Percentiles rank a stretch among this genome's conserved stretches.
Evolutionary conservation across 108 stramenopile species (phyloP).

Genomic region (Seminavis robusta): DNA sequence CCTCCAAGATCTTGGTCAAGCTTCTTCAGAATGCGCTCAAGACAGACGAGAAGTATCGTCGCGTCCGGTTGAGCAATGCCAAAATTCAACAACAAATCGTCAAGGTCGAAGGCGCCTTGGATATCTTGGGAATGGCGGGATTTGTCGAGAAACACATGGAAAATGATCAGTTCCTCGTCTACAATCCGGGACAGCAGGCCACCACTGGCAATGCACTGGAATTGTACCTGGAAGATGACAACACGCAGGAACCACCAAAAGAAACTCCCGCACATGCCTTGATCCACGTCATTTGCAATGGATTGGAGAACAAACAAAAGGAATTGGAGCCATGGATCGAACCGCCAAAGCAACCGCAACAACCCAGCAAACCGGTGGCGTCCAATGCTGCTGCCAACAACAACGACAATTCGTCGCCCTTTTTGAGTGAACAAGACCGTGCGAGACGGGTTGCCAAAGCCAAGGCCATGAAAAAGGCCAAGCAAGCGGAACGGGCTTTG

Average conservation of each 20-base stretch:
- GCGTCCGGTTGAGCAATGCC: neutral
- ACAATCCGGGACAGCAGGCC: too few relatives aligned
- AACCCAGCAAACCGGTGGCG: too few relatives aligned
- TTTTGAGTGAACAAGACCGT: neutral
- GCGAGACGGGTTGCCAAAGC: neutral
- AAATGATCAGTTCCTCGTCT: neutral
- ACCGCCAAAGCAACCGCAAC: too few relatives aligned
- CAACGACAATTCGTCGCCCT: neutral
- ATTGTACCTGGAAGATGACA: too few relatives aligned
- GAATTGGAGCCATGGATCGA: too few relatives aligned
- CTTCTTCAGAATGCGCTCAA: neutral
- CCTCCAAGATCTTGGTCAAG: neutral
- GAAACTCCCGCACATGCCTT: too few relatives aligned
- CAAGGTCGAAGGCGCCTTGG: conserved; percentile 2
- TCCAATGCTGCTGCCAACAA: too few relatives aligned
- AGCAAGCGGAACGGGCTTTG: neutral
- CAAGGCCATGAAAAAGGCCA: neutral
- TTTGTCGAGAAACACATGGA: neutral
- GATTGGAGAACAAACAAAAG: too few relatives aligned
- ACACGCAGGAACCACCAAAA: too few relatives aligned
- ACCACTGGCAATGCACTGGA: too few relatives aligned
- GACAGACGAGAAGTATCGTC: neutral
- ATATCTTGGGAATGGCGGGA: conserved; percentile 2
- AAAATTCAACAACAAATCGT: neutral
- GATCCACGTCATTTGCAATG: too few relatives aligned